Evolutionary conservation across 352 stramenopile genomes (phyloP).

Genomic region (Pythium monospermum): DNA sequence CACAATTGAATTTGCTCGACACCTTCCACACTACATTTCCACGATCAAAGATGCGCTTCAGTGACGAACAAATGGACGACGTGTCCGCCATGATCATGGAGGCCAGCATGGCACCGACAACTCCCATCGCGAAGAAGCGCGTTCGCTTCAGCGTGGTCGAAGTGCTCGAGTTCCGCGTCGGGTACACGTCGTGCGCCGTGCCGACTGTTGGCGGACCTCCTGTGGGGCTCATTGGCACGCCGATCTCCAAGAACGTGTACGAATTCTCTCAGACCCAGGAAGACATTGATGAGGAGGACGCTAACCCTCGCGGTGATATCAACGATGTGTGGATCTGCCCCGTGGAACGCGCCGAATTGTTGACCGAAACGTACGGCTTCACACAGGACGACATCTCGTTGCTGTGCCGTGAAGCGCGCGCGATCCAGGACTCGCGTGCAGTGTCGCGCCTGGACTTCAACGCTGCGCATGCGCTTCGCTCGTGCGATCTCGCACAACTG

Average conservation of each 20-base stretch:
- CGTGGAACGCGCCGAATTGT: slow-evolving; percentile 37
- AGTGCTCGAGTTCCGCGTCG: slow-evolving; percentile 42
- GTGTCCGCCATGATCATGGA: slow-evolving; percentile 9
- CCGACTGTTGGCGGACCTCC: slow-evolving; percentile 40
- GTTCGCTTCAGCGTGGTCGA: slow-evolving; percentile 40
- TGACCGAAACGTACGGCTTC: slow-evolving; percentile 32
- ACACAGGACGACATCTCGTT: slow-evolving; percentile 37
- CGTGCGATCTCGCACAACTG: slow-evolving; percentile 23
- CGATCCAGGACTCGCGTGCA: slow-evolving; percentile 33
- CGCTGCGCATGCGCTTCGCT: slow-evolving; percentile 16
- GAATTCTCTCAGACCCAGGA: slow-evolving; percentile 19
- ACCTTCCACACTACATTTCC: neutral
- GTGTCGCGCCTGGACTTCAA: slow-evolving; percentile 29
- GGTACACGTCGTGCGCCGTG: slow-evolving; percentile 46
- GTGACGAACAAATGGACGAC: slow-evolving; percentile 21
- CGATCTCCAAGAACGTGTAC: slow-evolving; percentile 21
- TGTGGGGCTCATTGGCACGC: slow-evolving; percentile 38
- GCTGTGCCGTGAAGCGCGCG: slow-evolving; percentile 39
- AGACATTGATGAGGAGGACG: slow-evolving; percentile 29
- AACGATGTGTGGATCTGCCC: slow-evolving; percentile 47
- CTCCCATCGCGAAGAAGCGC: slow-evolving; percentile 27
- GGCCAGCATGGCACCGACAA: neutral
- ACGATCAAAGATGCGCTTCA: slow-evolving; percentile 13
- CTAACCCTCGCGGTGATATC: slow-evolving; percentile 13
- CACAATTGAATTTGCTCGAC: no score